These are phyloP conservation scores for Drechslerella stenobrocha DNA, from an alignment of 2,329 filamentous ascomycete genomes.

Conservation along the genomic window DNA sequence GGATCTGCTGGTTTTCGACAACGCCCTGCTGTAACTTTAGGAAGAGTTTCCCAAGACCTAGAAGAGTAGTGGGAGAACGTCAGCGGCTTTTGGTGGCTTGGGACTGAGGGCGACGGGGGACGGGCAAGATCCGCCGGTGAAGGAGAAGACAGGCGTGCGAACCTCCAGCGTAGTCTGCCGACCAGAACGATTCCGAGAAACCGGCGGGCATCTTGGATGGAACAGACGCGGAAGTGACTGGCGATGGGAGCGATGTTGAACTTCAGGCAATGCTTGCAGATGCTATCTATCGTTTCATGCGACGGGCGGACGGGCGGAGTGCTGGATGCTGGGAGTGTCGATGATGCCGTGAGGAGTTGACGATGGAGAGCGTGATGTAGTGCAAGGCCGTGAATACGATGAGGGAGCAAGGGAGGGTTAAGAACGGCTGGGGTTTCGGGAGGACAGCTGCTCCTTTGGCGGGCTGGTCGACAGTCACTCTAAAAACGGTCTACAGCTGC, in stretches of 20 bases:
- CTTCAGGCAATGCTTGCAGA: neutral
- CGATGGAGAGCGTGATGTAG: neutral
- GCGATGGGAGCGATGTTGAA: constrained; percentile 1
- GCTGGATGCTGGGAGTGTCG: neutral
- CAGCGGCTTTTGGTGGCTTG: constrained; percentile 19
- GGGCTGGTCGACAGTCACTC: neutral
- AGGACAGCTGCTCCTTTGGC: constrained; percentile 5
- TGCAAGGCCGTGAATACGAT: neutral
- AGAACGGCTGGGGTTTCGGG: neutral
- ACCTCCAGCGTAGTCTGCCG: constrained; percentile 93
- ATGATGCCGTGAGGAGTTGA: neutral
- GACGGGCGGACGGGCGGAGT: neutral
- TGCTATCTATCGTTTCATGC: neutral
- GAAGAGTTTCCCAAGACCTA: constrained; percentile 88
- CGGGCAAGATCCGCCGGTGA: constrained; percentile 21
- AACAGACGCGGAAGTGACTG: neutral
- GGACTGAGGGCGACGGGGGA: constrained; percentile 3
- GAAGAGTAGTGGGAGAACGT: constrained; percentile 20
- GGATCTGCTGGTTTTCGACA: constrained; percentile 88
- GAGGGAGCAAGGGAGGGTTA: neutral
- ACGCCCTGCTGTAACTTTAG: constrained; percentile 95
- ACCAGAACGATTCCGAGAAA: constrained; percentile 98
- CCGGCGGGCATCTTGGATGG: constrained; percentile 58
- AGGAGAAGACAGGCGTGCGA: constrained; percentile 54
- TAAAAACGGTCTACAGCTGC: no score